phyloP scores from a whole-genome alignment of 176 grass and related monocot species.

The Eleusine indica region DNA sequence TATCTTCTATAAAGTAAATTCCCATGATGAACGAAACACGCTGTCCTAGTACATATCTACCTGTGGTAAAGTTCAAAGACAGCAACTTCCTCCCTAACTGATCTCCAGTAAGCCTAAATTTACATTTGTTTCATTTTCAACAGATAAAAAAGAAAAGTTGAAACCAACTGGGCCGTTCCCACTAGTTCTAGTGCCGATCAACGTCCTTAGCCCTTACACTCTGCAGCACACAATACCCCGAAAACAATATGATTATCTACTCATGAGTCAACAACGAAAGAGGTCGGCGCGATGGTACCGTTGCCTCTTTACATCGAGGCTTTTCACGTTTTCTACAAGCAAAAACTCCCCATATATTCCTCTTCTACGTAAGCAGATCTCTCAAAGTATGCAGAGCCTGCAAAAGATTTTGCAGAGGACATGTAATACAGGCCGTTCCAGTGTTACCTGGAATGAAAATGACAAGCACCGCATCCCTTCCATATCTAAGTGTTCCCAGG shows the following conservation, averaged over 20 bases:
- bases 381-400: constrained; percentile 21
- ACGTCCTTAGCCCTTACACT: background rate
- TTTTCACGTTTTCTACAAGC: constrained; percentile 33
- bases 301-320: constrained; percentile 9
- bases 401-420: constrained; percentile 38
- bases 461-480: constrained; percentile 19
- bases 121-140: background rate
- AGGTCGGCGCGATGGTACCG: background rate
- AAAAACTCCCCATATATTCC: constrained; percentile 51
- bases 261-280: background rate
- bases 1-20: background rate
- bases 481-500: background rate
- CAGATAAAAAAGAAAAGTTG: background rate
- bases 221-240: constrained; percentile 14
- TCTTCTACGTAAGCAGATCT: constrained; percentile 51
- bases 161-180: constrained; percentile 1
- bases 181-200: background rate
- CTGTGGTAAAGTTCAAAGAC: background rate
- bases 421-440: background rate
- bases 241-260: constrained; percentile 26
- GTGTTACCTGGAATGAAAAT: constrained; percentile 27
- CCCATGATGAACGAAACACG: background rate
- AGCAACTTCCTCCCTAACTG: background rate
- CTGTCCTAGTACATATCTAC: background rate
- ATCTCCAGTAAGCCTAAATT: background rate